phyloP scores from a whole-genome alignment of 352 stramenopile species.

The Phytophthora sojae region DNA sequence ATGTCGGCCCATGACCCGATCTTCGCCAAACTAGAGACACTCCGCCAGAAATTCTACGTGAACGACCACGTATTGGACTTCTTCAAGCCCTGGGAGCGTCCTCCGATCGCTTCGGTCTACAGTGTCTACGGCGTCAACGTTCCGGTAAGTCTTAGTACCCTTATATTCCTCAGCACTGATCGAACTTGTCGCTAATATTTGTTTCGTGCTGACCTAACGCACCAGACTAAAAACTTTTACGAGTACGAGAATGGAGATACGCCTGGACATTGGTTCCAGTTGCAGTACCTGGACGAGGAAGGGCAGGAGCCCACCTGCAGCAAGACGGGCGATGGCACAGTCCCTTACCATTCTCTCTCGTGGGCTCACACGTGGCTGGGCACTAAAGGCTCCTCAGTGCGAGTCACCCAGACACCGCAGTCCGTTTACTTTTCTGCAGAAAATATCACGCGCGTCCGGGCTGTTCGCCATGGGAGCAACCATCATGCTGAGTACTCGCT shows the following conservation, averaged over 20 bases:
- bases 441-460: conserved; percentile 60
- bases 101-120: conserved; percentile 80
- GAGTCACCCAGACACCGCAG: conserved; percentile 78
- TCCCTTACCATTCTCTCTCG: conserved; percentile 83
- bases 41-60: conserved; percentile 73
- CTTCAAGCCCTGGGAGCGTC: conserved; percentile 66
- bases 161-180: background rate
- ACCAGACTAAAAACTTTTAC: conserved; percentile 77
- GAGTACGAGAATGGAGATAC: conserved; percentile 66
- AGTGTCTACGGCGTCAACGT: conserved; percentile 83
- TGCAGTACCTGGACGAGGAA: conserved; percentile 62
- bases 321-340: conserved; percentile 80
- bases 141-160: conserved; percentile 41
- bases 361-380: conserved; percentile 84
- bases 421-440: conserved; percentile 75
- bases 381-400: conserved; percentile 45
- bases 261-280: conserved; percentile 67
- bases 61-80: conserved; percentile 72
- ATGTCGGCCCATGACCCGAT: conserved; percentile 68
- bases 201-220: background rate
- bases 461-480: conserved; percentile 42
- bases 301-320: conserved; percentile 56
- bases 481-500: conserved; percentile 77
- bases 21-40: conserved; percentile 65
- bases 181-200: background rate